Base-by-base conservation (phyloP, 1,284 basidiomycete species). In the Irpex lacteus region DNA sequence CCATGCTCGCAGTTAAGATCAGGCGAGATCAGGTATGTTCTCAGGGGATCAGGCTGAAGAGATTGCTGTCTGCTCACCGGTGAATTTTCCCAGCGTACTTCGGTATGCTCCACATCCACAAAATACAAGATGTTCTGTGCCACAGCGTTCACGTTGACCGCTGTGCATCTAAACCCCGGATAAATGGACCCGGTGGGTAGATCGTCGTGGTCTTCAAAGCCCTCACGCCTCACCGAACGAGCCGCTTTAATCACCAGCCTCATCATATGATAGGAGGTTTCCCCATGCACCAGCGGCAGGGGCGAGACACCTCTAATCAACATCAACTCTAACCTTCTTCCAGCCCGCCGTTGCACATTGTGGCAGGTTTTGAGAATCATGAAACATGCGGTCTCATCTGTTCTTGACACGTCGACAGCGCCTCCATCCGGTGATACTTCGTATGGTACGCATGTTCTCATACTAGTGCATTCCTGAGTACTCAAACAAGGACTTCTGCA, bases 191-290 rank as follows among this genome's bases (percentile, higher is more conserved):
- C 40, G 54, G 54, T 34, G 21, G 32, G 34, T 36, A 56, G 54
- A 56, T 36, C 54, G 34, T 56, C 54, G 13, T 18, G 7, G 34
- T 9, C 19, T 36, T 36, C 34, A 56, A 3, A 9, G 54, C 54
- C 26, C 32, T 36, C 50, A 26, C 3, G 26, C 26, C 4, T 26
- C 26, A n/a, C 50, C 50, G 50, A n/a, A 52, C 15, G 15, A 8
- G 18, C 54, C 19, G 11, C 18, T 34, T 56, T 19, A 56, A 56
- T 56, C 54, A 56, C 34, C 54, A 50, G 56, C 18, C 32, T 54
- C 50, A 58, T 63, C 62, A 63, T 57, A 54, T 63, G 62, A 63
- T 63, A 57, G 13, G 36, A 47, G 9, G 62, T 15, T 58, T 59
- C n/a, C 54, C 21, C 56, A 59, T 50, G 47, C 38, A 11, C 15